A percentile compares a stretch with the other conserved stretches of the same genome.
These are phyloP conservation scores for Candida freyschussii DNA, from an alignment of 1,139 yeast genomes.

Conservation along the genomic window DNA sequence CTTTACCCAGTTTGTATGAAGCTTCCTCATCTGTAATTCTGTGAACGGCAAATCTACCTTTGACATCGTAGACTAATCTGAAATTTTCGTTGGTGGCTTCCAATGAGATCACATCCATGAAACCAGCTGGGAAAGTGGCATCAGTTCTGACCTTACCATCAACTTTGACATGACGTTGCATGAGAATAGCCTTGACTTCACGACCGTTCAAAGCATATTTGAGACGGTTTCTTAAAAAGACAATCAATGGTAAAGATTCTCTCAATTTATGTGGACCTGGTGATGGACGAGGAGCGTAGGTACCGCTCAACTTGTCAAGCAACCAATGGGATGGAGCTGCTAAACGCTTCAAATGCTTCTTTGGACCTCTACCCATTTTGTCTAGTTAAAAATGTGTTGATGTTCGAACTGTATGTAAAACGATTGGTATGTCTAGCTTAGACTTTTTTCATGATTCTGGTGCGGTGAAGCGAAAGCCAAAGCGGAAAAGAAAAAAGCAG, in stretches of 20 bases:
- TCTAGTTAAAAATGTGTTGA: no score
- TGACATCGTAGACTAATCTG: constrained; percentile 96
- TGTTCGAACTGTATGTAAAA: no score
- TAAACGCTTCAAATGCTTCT: constrained; percentile 93
- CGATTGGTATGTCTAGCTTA: no score
- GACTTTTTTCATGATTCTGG: constrained; percentile 14
- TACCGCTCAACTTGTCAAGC: constrained; percentile 99
- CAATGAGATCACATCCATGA: constrained; percentile 96
- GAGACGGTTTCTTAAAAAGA: constrained; percentile 98
- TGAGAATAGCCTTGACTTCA: constrained; percentile 97
- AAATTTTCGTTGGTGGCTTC: constrained; percentile 99
- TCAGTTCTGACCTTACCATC: constrained; percentile 99
- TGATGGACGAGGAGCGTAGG: constrained; percentile 99
- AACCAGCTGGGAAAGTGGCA: constrained; percentile 97
- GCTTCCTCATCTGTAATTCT: constrained; percentile 99
- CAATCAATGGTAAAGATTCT: constrained; percentile 97
- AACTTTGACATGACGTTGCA: constrained; percentile 99
- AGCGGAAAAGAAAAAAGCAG: no score
- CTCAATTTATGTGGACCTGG: constrained; percentile 99
- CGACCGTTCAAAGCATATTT: constrained; percentile 99
- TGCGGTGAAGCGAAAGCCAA: no score
- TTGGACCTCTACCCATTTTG: constrained; percentile 95
- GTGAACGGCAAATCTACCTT: constrained; percentile 99
- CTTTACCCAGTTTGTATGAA: constrained; percentile 95
- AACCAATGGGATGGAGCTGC: constrained; percentile 99